These are phyloP conservation scores for Agrocybe praecox DNA, from an alignment of 768 basidiomycete genomes.

Conservation along the genomic window DNA sequence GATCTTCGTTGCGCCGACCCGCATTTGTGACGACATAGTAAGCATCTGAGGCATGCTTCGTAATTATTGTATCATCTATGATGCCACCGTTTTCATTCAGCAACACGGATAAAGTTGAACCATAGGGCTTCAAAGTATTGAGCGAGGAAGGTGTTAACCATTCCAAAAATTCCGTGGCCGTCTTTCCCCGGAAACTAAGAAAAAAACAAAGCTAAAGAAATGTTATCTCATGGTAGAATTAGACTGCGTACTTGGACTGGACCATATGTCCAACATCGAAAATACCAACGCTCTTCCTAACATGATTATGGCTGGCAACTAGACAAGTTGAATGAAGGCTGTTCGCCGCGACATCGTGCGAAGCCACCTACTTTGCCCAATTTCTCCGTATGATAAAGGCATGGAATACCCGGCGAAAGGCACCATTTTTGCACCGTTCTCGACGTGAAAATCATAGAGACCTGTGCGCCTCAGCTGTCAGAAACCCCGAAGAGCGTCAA, in stretches of 20 bases:
- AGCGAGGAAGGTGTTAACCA: conserved; percentile 89
- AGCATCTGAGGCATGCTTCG: conserved; percentile 75
- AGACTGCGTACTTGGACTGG: conserved; percentile 69
- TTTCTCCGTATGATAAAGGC: conserved; percentile 85
- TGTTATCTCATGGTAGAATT: background rate
- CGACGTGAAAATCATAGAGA: conserved; percentile 87
- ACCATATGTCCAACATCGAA: conserved; percentile 99
- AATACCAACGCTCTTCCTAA: conserved; percentile 78
- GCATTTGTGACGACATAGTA: conserved; percentile 99
- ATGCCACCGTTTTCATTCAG: conserved; percentile 92
- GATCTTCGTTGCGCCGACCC: conserved; percentile 79
- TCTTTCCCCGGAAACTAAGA: conserved; percentile 79
- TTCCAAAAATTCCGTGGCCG: conserved; percentile 81
- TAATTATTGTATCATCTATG: conserved; percentile 94
- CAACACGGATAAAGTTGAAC: conserved; percentile 86
- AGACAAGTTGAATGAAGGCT: conserved; percentile 11
- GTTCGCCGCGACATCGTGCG: conserved; percentile 5
- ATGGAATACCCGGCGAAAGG: conserved; percentile 95
- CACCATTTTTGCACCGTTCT: conserved; percentile 90
- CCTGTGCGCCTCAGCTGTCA: conserved; percentile 60
- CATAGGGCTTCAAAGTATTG: conserved; percentile 62
- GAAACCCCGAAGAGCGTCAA: conserved; percentile 4
- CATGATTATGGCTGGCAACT: conserved; percentile 92
- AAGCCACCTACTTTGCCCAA: conserved; percentile 68
- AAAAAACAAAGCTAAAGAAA: conserved; percentile 6